phyloP scores from a whole-genome alignment of 164 flowering plant species.

The Chimonanthus praecox region DNA sequence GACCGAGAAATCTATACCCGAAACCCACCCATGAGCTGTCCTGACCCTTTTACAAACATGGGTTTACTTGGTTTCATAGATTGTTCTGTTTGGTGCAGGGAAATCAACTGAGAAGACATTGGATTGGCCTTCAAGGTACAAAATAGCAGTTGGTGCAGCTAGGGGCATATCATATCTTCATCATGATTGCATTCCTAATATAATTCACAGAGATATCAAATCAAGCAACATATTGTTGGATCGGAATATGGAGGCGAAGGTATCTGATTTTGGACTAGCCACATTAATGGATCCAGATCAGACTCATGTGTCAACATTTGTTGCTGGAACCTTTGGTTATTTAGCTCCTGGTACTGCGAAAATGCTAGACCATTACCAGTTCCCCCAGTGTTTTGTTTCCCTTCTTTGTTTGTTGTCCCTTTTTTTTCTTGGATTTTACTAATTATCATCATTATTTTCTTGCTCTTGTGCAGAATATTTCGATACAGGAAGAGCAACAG shows the following conservation, averaged over 20 bases:
- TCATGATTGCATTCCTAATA: constrained; percentile 93
- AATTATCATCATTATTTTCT: neutral
- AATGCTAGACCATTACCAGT: neutral
- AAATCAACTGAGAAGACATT: constrained; percentile 38
- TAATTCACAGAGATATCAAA: constrained; percentile 94
- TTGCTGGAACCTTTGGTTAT: constrained; percentile 97
- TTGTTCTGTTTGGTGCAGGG: constrained; percentile 38
- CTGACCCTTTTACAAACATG: neutral
- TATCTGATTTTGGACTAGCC: constrained; percentile 92
- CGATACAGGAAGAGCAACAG: constrained; percentile 90
- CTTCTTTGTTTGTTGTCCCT: neutral
- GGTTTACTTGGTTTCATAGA: neutral
- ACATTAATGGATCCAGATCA: constrained; percentile 86
- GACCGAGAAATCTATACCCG: neutral
- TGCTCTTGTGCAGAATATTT: constrained; percentile 62
- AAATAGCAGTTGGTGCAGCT: constrained; percentile 85
- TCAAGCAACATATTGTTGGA: constrained; percentile 90
- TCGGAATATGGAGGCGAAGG: constrained; percentile 77
- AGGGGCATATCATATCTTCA: constrained; percentile 91
- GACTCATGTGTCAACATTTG: constrained; percentile 88
- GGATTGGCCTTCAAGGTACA: constrained; percentile 83
- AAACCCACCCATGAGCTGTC: neutral
- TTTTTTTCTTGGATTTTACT: neutral
- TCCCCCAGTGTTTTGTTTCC: neutral
- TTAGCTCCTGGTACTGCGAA: constrained; percentile 73